A percentile compares a stretch with the other conserved stretches of the same genome.
phyloP scores from a whole-genome alignment of 495 filamentous ascomycete species.

The Penicillium herquei region DNA sequence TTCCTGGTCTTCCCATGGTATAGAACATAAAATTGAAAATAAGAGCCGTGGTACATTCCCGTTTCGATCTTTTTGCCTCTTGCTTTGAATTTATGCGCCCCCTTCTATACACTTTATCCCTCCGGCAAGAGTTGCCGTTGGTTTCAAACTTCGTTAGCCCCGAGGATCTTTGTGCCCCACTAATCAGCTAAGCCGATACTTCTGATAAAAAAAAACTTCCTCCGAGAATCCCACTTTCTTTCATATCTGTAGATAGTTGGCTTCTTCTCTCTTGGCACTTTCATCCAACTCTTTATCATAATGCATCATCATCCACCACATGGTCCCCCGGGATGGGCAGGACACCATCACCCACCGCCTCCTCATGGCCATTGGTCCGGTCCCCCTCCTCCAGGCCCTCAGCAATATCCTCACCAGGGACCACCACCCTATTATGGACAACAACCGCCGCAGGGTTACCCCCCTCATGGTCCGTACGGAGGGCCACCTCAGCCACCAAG shows the following conservation, averaged over 20 bases:
- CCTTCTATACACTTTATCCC: neutral
- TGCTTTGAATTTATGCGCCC: neutral
- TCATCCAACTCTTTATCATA: neutral
- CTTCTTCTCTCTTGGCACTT: neutral
- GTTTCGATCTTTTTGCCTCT: neutral
- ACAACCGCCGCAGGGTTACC: neutral
- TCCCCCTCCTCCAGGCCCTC: neutral
- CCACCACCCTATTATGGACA: conserved; percentile 18
- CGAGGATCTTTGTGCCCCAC: conserved; percentile 12
- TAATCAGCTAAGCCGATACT: conserved; percentile 12
- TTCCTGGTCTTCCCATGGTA: neutral
- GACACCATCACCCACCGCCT: conserved; percentile 23
- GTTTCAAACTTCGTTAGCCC: neutral
- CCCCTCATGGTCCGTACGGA: neutral
- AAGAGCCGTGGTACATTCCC: neutral
- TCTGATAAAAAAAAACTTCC: neutral
- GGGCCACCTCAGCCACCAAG: conserved; percentile 15
- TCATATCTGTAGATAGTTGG: neutral
- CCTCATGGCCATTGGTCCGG: neutral
- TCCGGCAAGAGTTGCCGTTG: no score
- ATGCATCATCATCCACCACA: conserved; percentile 30
- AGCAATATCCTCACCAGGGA: conserved; percentile 1
- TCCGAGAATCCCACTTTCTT: neutral
- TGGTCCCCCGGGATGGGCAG: conserved; percentile 22
- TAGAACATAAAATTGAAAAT: neutral